A percentile compares a stretch with the other conserved stretches of the same genome.
Conservation (phyloP, 306 rosid genomes). For the Comarum palustre region DNA sequence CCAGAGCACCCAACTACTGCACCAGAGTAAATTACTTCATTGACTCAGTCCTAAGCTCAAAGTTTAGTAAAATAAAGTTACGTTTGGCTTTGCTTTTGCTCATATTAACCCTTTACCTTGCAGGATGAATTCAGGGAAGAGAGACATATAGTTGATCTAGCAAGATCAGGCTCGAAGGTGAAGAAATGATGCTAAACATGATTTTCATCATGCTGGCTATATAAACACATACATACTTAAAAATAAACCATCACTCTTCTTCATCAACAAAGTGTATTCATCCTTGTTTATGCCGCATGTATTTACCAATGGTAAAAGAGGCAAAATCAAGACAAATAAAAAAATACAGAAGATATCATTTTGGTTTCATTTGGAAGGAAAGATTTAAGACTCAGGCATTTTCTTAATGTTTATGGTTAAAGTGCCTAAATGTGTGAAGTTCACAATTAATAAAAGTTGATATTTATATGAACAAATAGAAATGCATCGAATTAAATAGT, state of each 20-base stretch:
- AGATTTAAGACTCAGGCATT: neutral
- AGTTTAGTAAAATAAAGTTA: neutral
- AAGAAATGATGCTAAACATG: neutral
- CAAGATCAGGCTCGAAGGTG: constrained; percentile 1
- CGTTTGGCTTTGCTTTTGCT: neutral
- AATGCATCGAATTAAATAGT: neutral
- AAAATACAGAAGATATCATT: neutral
- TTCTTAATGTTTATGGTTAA: neutral
- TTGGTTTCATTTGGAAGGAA: neutral
- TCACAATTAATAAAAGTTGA: neutral
- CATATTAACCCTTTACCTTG: neutral
- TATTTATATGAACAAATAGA: neutral
- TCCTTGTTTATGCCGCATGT: neutral
- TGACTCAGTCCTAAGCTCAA: neutral
- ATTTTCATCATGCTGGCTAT: neutral
- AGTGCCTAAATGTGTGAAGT: neutral
- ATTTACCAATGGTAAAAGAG: neutral
- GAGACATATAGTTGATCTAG: neutral
- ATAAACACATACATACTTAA: neutral
- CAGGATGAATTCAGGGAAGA: neutral
- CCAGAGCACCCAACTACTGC: neutral
- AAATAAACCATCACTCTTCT: neutral
- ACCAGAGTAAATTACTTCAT: neutral
- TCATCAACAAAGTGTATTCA: neutral
- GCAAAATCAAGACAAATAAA: neutral